Evolutionary conservation across 805 yeast genomes (phyloP).

Genomic region (Cyberlindnera mrakii): DNA sequence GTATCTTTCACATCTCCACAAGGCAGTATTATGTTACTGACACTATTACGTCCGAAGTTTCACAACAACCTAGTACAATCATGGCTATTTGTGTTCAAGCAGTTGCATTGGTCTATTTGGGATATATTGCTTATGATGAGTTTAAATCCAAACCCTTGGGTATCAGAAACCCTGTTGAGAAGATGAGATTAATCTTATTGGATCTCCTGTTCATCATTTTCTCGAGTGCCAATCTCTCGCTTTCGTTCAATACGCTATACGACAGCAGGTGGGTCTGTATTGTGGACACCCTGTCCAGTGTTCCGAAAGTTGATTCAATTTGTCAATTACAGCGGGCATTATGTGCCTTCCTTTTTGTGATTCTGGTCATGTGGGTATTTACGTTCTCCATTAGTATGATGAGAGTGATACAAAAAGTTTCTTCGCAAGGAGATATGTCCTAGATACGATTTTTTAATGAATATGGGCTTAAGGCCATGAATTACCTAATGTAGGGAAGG

Average conservation of each 20-base stretch:
- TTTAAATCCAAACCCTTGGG: constrained; percentile 91
- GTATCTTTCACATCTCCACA: constrained; percentile 42
- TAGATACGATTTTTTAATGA: not conserved
- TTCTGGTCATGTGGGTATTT: constrained; percentile 74
- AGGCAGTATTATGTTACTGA: constrained; percentile 11
- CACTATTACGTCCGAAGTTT: constrained; percentile 27
- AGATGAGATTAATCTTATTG: constrained; percentile 71
- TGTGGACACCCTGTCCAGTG: constrained; percentile 13
- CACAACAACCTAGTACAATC: constrained; percentile 83
- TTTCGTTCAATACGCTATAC: constrained; percentile 76
- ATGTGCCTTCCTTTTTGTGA: constrained; percentile 71
- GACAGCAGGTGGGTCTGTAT: constrained; percentile 80
- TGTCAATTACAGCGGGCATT: constrained; percentile 77
- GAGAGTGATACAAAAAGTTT: constrained; percentile 69
- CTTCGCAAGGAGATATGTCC: constrained; percentile 4
- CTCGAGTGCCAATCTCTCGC: constrained; percentile 79
- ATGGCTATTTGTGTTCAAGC: constrained; percentile 88
- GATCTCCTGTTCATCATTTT: constrained; percentile 86
- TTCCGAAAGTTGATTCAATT: constrained; percentile 40
- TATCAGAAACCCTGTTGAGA: constrained; percentile 75
- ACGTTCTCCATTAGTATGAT: constrained; percentile 80
- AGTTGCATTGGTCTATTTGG: constrained; percentile 67
- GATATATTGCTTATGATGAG: constrained; percentile 85
- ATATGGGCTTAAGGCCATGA: not conserved
- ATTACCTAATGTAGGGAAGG: no score